These are phyloP conservation scores for Malus asiatica DNA, from an alignment of 306 rosid species.

Conservation along the genomic window DNA sequence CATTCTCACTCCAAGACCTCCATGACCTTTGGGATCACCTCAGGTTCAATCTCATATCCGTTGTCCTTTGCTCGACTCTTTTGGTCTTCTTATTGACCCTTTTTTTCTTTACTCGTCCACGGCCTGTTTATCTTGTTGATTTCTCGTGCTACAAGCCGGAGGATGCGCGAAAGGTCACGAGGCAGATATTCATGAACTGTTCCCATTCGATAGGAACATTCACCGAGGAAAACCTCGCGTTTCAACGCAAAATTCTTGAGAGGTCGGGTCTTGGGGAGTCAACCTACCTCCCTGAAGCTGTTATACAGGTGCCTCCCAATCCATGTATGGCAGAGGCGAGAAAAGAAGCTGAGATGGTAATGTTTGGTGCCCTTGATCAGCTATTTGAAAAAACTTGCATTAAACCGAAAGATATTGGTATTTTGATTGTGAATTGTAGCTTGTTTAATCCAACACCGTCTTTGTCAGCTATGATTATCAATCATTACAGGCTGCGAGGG, in stretches of 20 bases:
- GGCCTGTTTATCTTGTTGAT: conserved; percentile 46
- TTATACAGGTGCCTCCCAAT: conserved; percentile 42
- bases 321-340: conserved; percentile 56
- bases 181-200: conserved; percentile 48
- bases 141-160: conserved; percentile 56
- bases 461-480: conserved; percentile 47
- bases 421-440: conserved; percentile 57
- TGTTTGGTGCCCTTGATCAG: conserved; percentile 59
- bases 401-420: conserved; percentile 50
- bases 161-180: conserved; percentile 42
- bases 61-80: conserved; percentile 34
- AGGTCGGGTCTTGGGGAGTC: conserved; percentile 59
- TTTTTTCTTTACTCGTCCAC: conserved; percentile 41
- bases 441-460: conserved; percentile 66
- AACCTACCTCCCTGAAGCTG: conserved; percentile 56
- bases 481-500: conserved; percentile 55
- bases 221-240: conserved; percentile 38
- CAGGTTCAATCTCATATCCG: conserved; percentile 38
- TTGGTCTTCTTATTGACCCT: conserved; percentile 43
- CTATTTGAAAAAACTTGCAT: conserved; percentile 39
- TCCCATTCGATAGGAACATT: conserved; percentile 31
- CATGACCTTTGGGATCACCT: conserved; percentile 45
- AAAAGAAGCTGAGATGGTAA: conserved; percentile 48
- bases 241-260: conserved; percentile 50
- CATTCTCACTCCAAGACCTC: conserved; percentile 40